Conservation (phyloP, 257 asterid genomes). For the Sherardia arvensis region DNA sequence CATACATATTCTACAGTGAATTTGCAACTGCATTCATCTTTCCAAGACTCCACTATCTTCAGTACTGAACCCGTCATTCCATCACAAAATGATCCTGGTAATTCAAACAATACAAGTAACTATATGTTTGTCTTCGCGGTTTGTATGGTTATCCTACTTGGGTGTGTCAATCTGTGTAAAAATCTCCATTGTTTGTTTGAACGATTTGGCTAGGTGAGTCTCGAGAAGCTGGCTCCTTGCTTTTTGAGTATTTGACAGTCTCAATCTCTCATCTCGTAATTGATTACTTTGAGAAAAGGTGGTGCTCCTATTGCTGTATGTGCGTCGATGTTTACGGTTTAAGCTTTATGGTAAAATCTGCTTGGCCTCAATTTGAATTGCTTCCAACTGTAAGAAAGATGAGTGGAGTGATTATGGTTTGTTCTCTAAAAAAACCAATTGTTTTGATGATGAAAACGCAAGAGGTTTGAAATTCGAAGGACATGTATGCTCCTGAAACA, state of each 20-base stretch:
- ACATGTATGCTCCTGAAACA: constrained; percentile 1
- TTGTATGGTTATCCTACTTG: constrained; percentile 49
- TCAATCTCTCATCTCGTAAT: constrained; percentile 67
- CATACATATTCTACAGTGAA: no score
- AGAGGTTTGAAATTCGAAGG: constrained; percentile 9
- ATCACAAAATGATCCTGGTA: no score
- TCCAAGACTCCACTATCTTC: no score
- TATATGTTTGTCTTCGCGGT: no score
- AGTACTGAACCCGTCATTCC: no score
- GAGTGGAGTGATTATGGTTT: constrained; percentile 17
- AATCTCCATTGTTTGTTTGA: constrained; percentile 94
- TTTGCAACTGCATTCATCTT: no score
- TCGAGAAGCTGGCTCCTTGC: constrained; percentile 97
- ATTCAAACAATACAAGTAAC: no score
- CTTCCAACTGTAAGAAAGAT: constrained; percentile 41
- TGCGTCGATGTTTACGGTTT: constrained; percentile 64
- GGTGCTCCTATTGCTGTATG: constrained; percentile 88
- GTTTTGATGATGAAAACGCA: constrained; percentile 1
- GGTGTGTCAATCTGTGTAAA: constrained; percentile 76
- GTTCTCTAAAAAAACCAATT: neutral
- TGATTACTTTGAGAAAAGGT: constrained; percentile 91
- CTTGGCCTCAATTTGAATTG: constrained; percentile 50
- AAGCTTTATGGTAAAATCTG: constrained; percentile 73
- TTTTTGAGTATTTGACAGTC: constrained; percentile 69
- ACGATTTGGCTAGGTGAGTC: constrained; percentile 88